Conservation (phyloP, 768 basidiomycete species). For the Roridomyces roridus region DNA sequence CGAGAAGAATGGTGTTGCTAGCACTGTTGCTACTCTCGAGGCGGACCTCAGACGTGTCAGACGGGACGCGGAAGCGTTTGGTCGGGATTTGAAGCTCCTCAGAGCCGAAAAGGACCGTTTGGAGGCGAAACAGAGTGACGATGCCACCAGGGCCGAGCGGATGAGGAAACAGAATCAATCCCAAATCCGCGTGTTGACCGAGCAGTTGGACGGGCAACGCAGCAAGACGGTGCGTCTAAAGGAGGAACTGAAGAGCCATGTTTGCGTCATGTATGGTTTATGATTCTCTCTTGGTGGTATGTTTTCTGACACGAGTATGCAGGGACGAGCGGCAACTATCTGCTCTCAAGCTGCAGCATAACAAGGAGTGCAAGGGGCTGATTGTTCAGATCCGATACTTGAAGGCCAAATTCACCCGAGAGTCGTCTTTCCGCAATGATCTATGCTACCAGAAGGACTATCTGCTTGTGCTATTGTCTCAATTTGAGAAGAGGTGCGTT, state of each 20-base stretch:
- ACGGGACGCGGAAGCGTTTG: constrained; percentile 78
- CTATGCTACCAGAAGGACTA: constrained; percentile 90
- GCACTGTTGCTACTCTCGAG: constrained; percentile 71
- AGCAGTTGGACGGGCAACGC: constrained; percentile 65
- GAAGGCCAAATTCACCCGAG: constrained; percentile 89
- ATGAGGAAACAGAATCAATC: constrained; percentile 71
- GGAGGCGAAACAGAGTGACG: constrained; percentile 61
- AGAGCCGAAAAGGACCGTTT: constrained; percentile 70
- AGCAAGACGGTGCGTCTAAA: constrained; percentile 52
- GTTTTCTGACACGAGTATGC: constrained; percentile 9
- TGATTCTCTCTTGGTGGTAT: neutral
- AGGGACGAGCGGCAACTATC: constrained; percentile 64
- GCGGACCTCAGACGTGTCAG: constrained; percentile 78
- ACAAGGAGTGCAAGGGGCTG: constrained; percentile 88
- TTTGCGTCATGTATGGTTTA: constrained; percentile 61
- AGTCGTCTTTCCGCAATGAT: constrained; percentile 77
- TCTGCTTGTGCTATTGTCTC: constrained; percentile 72
- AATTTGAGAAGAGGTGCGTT: constrained; percentile 75
- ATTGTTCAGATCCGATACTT: constrained; percentile 91
- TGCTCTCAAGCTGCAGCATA: constrained; percentile 69
- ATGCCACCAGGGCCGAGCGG: constrained; percentile 61
- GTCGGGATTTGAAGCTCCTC: constrained; percentile 74
- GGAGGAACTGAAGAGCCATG: constrained; percentile 59
- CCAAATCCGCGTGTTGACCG: constrained; percentile 68
- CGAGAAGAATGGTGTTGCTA: constrained; percentile 71